Evolutionary conservation across 257 asterid species (phyloP), one percentile per base, ranked within the genome.

Genomic region (Prunella vulgaris): DNA sequence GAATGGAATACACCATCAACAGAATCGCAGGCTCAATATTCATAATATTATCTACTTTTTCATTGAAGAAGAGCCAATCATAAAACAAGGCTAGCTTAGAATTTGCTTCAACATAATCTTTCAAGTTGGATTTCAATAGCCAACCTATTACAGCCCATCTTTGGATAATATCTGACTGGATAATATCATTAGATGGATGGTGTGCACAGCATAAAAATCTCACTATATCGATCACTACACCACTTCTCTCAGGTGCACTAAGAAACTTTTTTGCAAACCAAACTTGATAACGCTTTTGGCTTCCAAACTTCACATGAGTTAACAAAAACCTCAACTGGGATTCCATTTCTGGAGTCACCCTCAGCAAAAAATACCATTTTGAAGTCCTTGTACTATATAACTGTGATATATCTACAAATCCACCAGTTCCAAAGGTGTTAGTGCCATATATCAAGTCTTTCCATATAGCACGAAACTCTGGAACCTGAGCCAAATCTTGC

Each of bases 271-370:
- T 87, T 2, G 81, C 68, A 74, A 91, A 91, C 97, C 96, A 91
- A 42, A 80, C 66, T 71, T 87, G 96, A 67, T 91, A 84, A 35
- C 96, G 72, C 71, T 68, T 87, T 42, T 89, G 96, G 81, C 71
- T 58, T 38, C 97, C 96, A 49, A 84, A 64, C 81, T 82, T 87
- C 78, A 89, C 95, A 51, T 74, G 77, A 69, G 85, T 87, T 69
- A 92, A 76, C 85, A 92, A 75, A 76, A 89, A 92, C 77, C 93
- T 84, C 82, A 92, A 71, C 60, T 86, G 89, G 3, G 86, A 77
- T 77, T 92, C 97, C 95, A 89, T 89, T 77, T 89, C 95, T n/a
- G 96, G 97, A 70, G 88, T 85, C 64, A 92, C 63, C 70, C 94
- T 78, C 64, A 92, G 96, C 73, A 76, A 74, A 83, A 89, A 84